Base-by-base conservation (phyloP, 1,284 basidiomycete species). In the Volvariella surrecta region DNA sequence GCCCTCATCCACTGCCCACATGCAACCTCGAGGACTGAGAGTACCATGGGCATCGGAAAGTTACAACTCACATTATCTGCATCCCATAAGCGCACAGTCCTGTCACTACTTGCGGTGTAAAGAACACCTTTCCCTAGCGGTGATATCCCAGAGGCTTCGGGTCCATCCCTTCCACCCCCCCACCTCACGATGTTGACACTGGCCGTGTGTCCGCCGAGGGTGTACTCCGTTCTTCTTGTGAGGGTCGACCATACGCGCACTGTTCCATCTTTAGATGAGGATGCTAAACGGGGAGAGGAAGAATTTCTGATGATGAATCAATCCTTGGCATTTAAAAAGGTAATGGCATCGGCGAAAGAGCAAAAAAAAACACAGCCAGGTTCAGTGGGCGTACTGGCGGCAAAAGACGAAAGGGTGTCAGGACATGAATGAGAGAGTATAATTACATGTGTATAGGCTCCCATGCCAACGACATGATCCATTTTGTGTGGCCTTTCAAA, bases 381-480 rank as follows among this genome's bases (percentile, higher is more conserved):
- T 11, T 28, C 24, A 35, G n/a, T 35, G 34, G 34, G 34, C 6
- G 13, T 35, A 19, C 34, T n/a, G 34, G 18, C 34, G 34, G 13
- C 34, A 35, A 8, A 19, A 15, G 18, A 19, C 34, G 4, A 35
- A 15, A 35, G n/a, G n/a, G n/a, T n/a, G 6, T 15, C 6, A 35
- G 34, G 34, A n/a, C 34, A 8, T 3, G 11, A 40, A 15, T 19
- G 3, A 42, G 38, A 45, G 48, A 28, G 24, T 11, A 28, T 11
- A 28, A 28, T 40, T 54, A 89, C 84, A 95, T 67, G 62, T 99
- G 96, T 40, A 93, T 81, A 3, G 96, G 95, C 59, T 99, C 95
- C 87, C 94, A 99, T 19, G 93, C 78, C 16, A 99, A 75, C n/a
- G 87, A 89, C 0, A 88, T 98, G 50, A 99, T 83, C 93, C 95